Percentiles rank a stretch among this genome's conserved stretches.
phyloP scores from a whole-genome alignment of 768 basidiomycete species.

The Trichaptum fuscoviolaceum region DNA sequence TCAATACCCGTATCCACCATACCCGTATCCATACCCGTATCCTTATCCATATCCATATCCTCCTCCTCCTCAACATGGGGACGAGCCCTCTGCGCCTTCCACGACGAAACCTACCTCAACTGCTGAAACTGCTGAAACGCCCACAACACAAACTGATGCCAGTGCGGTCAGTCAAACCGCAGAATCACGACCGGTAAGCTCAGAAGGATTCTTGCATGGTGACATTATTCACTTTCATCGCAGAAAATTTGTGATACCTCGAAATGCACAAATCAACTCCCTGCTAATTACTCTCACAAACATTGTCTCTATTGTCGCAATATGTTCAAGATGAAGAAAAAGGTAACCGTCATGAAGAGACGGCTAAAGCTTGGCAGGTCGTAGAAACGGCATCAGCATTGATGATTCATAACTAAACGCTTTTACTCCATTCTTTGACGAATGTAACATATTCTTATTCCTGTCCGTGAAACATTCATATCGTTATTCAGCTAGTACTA shows the following conservation, averaged over 20 bases:
- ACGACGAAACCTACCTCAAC: not conserved
- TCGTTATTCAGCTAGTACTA: too few species aligned
- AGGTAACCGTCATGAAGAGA: not conserved
- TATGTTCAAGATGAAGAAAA: constrained; percentile 1
- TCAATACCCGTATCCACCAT: not conserved
- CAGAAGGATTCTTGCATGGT: not conserved
- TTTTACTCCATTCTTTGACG: not conserved
- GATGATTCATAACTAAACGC: not conserved
- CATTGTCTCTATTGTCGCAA: not conserved
- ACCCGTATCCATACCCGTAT: not conserved
- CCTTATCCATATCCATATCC: not conserved
- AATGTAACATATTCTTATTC: not conserved
- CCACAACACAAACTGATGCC: too few species aligned
- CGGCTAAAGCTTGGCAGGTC: not conserved
- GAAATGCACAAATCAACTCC: not conserved
- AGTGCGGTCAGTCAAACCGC: not conserved
- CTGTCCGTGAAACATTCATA: too few species aligned
- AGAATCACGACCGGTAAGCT: not conserved
- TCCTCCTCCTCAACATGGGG: not conserved
- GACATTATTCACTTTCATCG: not conserved
- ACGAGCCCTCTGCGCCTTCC: not conserved
- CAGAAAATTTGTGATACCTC: not conserved
- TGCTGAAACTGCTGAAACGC: not conserved
- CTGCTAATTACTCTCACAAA: not conserved
- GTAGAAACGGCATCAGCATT: not conserved